A percentile compares a stretch with the other conserved stretches of the same genome.
These are phyloP conservation scores for Claviceps sorghi DNA, from an alignment of 2,329 filamentous ascomycete genomes.

Conservation along the genomic window DNA sequence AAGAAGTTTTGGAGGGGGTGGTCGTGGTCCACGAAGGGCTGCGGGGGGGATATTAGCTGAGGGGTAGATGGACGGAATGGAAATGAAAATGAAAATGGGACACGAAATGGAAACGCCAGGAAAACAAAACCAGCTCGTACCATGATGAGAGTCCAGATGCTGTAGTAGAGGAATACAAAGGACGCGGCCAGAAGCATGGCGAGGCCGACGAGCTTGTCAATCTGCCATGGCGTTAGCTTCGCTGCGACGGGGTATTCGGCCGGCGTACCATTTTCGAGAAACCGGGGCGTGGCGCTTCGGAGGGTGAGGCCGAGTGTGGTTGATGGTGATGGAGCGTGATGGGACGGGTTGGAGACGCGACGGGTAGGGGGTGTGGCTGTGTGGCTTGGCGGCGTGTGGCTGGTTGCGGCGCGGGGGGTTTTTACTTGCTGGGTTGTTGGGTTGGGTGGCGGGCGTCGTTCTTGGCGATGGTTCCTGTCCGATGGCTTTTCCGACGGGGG, in stretches of 20 bases:
- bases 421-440: too few species aligned
- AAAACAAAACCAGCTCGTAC: too few species aligned
- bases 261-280: neutral
- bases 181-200: constrained; percentile 53
- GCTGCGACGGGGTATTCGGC: too few species aligned
- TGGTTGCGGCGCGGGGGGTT: neutral
- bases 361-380: neutral
- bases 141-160: constrained; percentile 94
- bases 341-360: neutral
- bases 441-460: too few species aligned
- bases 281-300: neutral
- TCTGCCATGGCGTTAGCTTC: constrained; percentile 34
- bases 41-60: neutral
- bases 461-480: too few species aligned
- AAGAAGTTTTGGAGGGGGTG: constrained; percentile 92
- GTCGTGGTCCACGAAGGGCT: constrained; percentile 95
- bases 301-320: neutral
- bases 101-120: too few species aligned
- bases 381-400: too few species aligned
- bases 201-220: constrained; percentile 68
- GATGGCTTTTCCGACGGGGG: too few species aligned
- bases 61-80: constrained; percentile 4
- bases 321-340: neutral
- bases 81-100: constrained; percentile 1
- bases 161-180: constrained; percentile 71